Conservation (phyloP, 1,284 basidiomycete species). For the Agaricales sp. region DNA sequence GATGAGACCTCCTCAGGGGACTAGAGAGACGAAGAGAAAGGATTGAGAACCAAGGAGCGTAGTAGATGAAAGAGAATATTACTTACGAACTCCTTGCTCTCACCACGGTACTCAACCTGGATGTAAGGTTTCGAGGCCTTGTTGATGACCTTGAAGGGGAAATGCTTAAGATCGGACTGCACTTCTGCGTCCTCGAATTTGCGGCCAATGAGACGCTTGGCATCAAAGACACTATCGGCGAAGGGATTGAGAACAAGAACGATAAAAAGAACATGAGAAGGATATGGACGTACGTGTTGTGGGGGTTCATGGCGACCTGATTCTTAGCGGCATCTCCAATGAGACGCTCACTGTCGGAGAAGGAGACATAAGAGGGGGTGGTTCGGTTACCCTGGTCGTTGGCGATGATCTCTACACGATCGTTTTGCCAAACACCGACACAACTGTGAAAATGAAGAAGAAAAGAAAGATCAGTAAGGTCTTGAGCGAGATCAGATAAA, state of each 20-base stretch:
- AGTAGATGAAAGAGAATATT: constrained; percentile 52
- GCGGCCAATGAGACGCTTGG: constrained; percentile 86
- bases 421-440: constrained; percentile 96
- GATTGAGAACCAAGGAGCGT: background rate
- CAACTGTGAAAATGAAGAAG: constrained; percentile 33
- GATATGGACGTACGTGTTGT: constrained; percentile 54
- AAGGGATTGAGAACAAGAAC: constrained; percentile 8
- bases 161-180: constrained; percentile 92
- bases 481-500: constrained; percentile 4
- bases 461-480: constrained; percentile 5
- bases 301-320: constrained; percentile 83
- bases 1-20: constrained; percentile 96
- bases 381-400: constrained; percentile 98
- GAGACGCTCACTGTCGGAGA: constrained; percentile 89
- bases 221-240: constrained; percentile 67
- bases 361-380: constrained; percentile 90
- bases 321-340: constrained; percentile 96
- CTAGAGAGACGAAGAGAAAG: constrained; percentile 23
- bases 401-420: constrained; percentile 96
- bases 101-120: constrained; percentile 83
- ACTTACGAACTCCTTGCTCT: constrained; percentile 87
- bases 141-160: constrained; percentile 86
- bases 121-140: constrained; percentile 85
- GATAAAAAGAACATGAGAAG: background rate
- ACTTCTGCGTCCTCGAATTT: constrained; percentile 83